Conservation (phyloP, 257 asterid species). For the Paraleonurus japonicus region DNA sequence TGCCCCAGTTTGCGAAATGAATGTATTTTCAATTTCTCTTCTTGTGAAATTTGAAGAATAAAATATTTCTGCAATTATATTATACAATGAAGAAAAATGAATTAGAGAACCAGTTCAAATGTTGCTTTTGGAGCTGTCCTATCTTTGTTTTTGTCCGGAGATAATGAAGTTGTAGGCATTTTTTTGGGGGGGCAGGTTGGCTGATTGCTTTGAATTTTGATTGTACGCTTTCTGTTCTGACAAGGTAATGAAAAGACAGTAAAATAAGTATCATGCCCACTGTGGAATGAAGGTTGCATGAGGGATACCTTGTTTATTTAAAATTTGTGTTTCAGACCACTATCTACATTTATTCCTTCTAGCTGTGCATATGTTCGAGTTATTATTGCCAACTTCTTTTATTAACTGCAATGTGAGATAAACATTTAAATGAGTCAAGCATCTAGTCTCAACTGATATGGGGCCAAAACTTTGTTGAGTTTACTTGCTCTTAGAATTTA, state of each 20-base stretch:
- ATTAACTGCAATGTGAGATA: neutral
- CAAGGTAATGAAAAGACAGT: neutral
- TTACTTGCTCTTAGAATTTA: neutral
- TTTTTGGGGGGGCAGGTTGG: neutral
- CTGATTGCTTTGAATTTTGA: neutral
- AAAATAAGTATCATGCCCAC: neutral
- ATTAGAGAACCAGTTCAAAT: neutral
- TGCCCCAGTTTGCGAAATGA: neutral
- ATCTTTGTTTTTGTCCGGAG: neutral
- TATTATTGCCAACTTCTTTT: neutral
- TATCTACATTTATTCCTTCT: neutral
- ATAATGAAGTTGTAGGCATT: neutral
- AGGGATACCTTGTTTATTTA: neutral
- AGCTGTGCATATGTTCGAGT: neutral
- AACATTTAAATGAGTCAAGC: neutral
- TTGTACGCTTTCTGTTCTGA: neutral
- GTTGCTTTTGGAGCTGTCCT: neutral
- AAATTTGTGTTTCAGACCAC: neutral
- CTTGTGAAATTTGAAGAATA: neutral
- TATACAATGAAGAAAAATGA: neutral
- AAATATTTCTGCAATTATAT: neutral
- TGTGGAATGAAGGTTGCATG: slow-evolving; percentile 4
- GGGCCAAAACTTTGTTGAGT: neutral
- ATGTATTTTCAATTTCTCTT: neutral
- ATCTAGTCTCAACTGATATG: neutral